A percentile compares a stretch with the other conserved stretches of the same genome.
These are phyloP conservation scores for Magnaporthiopsis incrustans DNA, from an alignment of 2,329 filamentous ascomycete genomes.

Conservation along the genomic window DNA sequence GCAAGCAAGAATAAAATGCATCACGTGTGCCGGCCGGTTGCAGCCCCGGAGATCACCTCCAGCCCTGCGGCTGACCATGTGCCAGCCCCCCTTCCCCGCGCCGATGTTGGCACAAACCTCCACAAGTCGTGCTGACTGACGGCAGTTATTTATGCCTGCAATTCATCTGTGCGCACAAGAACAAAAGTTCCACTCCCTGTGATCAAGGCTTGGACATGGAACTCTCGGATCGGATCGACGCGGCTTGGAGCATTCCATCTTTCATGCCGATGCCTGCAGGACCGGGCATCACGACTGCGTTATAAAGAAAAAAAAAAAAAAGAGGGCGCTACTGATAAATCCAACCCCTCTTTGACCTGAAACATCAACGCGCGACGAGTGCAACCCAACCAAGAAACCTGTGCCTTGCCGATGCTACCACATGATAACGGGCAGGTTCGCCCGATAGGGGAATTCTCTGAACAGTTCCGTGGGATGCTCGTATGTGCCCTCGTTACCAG, in stretches of 20 bases:
- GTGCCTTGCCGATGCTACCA: neutral
- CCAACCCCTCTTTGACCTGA: neutral
- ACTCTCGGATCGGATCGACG: neutral
- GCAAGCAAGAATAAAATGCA: neutral
- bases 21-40: neutral
- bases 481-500: neutral
- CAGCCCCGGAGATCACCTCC: no score
- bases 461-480: no score
- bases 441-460: neutral
- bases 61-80: neutral
- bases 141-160: neutral
- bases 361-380: neutral
- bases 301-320: neutral
- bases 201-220: neutral
- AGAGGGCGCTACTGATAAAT: neutral
- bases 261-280: no score
- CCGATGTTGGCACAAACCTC: neutral
- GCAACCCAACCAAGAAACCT: neutral
- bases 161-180: neutral
- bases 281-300: neutral
- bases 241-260: neutral
- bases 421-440: neutral
- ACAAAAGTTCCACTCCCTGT: no score
- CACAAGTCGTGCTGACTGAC: neutral
- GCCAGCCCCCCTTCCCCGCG: neutral